These are phyloP conservation scores for Solanum chacoense DNA, from an alignment of 305 asterid species.

Conservation along the genomic window DNA sequence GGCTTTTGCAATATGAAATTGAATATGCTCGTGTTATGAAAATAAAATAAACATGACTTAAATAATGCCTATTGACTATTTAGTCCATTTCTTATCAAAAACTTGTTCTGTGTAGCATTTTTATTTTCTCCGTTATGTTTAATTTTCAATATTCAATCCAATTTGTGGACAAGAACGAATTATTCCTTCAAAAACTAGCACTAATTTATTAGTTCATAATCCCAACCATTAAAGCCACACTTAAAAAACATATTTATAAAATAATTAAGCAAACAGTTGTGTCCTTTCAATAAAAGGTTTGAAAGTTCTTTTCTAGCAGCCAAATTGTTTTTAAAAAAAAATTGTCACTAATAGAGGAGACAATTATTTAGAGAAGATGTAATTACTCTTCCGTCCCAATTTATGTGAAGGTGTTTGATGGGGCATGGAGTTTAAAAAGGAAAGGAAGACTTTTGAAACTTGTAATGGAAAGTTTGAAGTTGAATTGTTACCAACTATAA, in stretches of 20 bases:
- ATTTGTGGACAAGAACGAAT: background rate
- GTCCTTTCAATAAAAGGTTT: background rate
- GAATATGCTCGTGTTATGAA: background rate
- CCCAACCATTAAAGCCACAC: background rate
- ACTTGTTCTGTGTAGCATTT: background rate
- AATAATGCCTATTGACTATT: background rate
- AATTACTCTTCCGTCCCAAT: background rate
- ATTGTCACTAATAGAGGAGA: background rate
- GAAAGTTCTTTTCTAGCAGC: background rate
- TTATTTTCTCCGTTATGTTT: background rate
- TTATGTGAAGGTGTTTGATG: background rate
- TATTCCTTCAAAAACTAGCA: background rate
- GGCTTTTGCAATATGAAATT: background rate
- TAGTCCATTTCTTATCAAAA: background rate
- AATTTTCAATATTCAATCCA: background rate
- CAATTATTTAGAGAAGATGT: background rate
- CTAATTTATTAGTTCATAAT: background rate
- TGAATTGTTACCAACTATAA: background rate
- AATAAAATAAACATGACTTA: background rate
- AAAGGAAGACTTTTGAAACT: background rate
- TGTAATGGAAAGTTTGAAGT: background rate
- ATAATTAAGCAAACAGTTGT: background rate
- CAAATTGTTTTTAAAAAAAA: background rate
- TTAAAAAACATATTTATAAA: background rate
- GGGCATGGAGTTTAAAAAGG: background rate